Evolutionary conservation across 2,329 filamentous ascomycete species (phyloP).

Genomic region (Mycosphaerelloides madeirae): DNA sequence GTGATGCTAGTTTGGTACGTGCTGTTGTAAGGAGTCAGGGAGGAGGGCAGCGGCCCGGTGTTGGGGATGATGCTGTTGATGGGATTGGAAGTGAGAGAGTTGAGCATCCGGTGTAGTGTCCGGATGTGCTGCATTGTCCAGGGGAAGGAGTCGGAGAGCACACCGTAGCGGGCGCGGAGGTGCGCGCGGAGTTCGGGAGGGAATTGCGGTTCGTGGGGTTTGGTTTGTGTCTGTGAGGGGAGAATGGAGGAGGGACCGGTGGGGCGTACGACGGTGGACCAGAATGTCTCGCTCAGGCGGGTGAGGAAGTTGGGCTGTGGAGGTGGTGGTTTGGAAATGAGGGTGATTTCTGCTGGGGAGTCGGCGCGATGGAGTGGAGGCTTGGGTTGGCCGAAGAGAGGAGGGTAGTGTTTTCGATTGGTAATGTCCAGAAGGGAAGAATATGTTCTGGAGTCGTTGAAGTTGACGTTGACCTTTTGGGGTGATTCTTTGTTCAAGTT

Average conservation of each 20-base stretch:
- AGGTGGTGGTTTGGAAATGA: constrained; percentile 2
- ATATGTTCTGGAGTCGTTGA: constrained; percentile 27
- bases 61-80: constrained; percentile 28
- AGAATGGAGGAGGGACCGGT: constrained; percentile 17
- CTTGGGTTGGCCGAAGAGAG: constrained; percentile 22
- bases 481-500: constrained; percentile 34
- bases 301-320: constrained; percentile 17
- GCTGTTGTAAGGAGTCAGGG: constrained; percentile 16
- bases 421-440: constrained; percentile 9
- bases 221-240: constrained; percentile 5
- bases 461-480: constrained; percentile 33
- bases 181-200: constrained; percentile 22
- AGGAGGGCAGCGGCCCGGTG: constrained; percentile 18
- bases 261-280: constrained; percentile 25
- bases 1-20: constrained; percentile 15
- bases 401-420: constrained; percentile 11
- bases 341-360: constrained; percentile 2
- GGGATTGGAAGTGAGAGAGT: constrained; percentile 25
- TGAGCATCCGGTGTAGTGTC: constrained; percentile 35
- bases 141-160: constrained; percentile 27
- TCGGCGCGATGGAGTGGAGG: not conserved
- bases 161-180: constrained; percentile 32
- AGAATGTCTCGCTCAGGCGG: constrained; percentile 26
- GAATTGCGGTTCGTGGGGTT: constrained; percentile 5
- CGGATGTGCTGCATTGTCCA: constrained; percentile 35